A percentile compares a stretch with the other conserved stretches of the same genome.
Conservation (phyloP, 75 land plant species). For the Cryptomeria japonica region DNA sequence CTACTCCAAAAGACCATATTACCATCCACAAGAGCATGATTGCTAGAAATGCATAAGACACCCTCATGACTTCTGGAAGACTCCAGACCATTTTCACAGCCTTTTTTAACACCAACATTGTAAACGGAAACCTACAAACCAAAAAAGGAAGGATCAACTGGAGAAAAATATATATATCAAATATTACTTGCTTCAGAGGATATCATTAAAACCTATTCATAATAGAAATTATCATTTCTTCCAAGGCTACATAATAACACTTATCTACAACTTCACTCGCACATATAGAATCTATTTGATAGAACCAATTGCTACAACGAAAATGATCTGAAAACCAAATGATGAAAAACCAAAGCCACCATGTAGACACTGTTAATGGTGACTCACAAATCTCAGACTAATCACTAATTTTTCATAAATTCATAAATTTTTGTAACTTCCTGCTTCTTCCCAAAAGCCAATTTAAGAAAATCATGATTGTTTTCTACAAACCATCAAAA, state of each 20-base stretch:
- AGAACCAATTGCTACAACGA: neutral
- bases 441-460: neutral
- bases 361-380: neutral
- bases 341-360: neutral
- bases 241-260: neutral
- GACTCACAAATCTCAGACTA: neutral
- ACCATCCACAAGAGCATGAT: constrained; percentile 89
- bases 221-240: neutral
- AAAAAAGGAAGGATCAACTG: neutral
- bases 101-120: constrained; percentile 80
- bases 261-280: neutral
- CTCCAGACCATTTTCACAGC: constrained; percentile 77
- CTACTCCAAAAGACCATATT: constrained; percentile 86
- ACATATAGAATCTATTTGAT: neutral
- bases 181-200: neutral
- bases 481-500: too few relatives aligned
- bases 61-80: constrained; percentile 75
- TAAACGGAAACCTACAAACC: constrained; percentile 72
- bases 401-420: neutral
- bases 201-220: neutral
- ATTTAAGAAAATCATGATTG: too few relatives aligned
- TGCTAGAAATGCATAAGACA: constrained; percentile 71
- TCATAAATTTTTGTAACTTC: neutral
- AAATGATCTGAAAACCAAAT: neutral
- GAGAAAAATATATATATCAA: neutral